Evolutionary conservation across 225 moss, liverwort and hornwort genomes (phyloP).

Genomic region (Physcomitrium patens): DNA sequence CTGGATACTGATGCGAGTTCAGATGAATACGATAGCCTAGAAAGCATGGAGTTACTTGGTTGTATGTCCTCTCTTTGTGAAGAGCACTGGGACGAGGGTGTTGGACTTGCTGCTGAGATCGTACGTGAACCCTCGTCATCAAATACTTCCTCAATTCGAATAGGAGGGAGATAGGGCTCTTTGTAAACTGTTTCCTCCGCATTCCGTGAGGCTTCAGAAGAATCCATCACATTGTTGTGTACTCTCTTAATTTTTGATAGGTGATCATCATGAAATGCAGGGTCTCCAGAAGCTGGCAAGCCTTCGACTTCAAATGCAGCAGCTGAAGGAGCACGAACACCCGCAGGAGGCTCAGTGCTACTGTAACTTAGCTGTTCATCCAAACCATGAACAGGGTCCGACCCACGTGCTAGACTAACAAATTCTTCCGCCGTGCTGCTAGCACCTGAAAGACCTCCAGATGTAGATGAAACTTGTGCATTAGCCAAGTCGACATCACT

Average conservation of each 20-base stretch:
- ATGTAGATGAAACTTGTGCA: constrained; percentile 27
- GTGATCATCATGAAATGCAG: constrained; percentile 15
- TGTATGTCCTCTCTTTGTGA: constrained; percentile 40
- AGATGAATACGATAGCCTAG: constrained; percentile 48
- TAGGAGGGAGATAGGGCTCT: constrained; percentile 29
- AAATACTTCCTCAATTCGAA: constrained; percentile 42
- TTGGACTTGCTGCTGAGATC: constrained; percentile 37
- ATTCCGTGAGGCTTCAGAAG: constrained; percentile 22
- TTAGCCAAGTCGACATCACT: constrained; percentile 27
- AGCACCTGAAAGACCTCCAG: constrained; percentile 30
- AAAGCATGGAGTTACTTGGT: constrained; percentile 46
- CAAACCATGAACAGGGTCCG: constrained; percentile 26
- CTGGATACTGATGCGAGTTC: constrained; percentile 48
- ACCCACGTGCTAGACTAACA: constrained; percentile 18
- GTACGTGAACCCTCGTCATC: constrained; percentile 37
- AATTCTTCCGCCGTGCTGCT: constrained; percentile 11
- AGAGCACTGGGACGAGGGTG: constrained; percentile 36
- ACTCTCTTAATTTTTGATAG: constrained; percentile 20
- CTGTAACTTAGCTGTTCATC: constrained; percentile 32
- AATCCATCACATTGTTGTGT: constrained; percentile 18
- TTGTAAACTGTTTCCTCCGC: constrained; percentile 22
- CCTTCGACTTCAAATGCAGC: constrained; percentile 23
- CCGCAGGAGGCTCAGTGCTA: constrained; percentile 22
- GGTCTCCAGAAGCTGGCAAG: constrained; percentile 25
- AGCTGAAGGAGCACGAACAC: constrained; percentile 24